phyloP scores from a whole-genome alignment of 2,329 filamentous ascomycete species.

The Nigrospora oryzae region DNA sequence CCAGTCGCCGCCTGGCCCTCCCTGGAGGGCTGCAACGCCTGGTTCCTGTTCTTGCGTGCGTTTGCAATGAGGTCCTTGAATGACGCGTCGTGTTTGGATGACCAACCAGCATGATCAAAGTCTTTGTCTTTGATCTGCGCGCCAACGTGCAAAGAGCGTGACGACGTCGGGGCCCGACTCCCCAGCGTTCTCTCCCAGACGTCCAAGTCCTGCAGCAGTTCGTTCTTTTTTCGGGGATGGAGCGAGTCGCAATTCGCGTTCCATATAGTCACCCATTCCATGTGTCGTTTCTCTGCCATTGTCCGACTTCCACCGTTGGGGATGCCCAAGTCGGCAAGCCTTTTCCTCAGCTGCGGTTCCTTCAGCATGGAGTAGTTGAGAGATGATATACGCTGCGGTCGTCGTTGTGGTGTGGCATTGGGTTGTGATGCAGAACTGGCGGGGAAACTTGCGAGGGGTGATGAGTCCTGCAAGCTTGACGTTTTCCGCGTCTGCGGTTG shows the following conservation, averaged over 20 bases:
- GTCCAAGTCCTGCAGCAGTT: slow-evolving; percentile 72
- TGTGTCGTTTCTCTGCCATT: slow-evolving; percentile 71
- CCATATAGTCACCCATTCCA: slow-evolving; percentile 91
- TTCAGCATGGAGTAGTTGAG: slow-evolving; percentile 85
- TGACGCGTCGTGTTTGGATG: slow-evolving; percentile 59
- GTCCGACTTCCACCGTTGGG: slow-evolving; percentile 59
- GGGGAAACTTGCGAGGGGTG: neutral
- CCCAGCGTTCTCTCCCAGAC: slow-evolving; percentile 82
- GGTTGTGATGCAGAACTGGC: neutral
- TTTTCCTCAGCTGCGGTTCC: slow-evolving; percentile 69
- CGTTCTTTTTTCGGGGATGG: slow-evolving; percentile 58
- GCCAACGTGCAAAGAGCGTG: slow-evolving; percentile 26
- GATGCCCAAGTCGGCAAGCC: slow-evolving; percentile 73
- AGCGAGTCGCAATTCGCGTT: slow-evolving; percentile 93
- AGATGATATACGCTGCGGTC: slow-evolving; percentile 61
- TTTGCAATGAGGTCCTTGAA: slow-evolving; percentile 75
- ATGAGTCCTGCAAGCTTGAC: neutral
- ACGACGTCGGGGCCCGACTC: slow-evolving; percentile 37
- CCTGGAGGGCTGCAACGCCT: no score
- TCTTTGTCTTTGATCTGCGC: slow-evolving; percentile 73
- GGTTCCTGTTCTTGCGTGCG: slow-evolving; percentile 31
- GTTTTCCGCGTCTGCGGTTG: slow-evolving; percentile 15
- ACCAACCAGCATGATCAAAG: slow-evolving; percentile 76
- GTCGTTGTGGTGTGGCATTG: slow-evolving; percentile 21
- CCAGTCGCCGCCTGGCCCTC: no score